Percentiles rank a stretch among this genome's conserved stretches.
Evolutionary conservation across 768 basidiomycete species (phyloP).

Genomic region (Trametes meyenii): DNA sequence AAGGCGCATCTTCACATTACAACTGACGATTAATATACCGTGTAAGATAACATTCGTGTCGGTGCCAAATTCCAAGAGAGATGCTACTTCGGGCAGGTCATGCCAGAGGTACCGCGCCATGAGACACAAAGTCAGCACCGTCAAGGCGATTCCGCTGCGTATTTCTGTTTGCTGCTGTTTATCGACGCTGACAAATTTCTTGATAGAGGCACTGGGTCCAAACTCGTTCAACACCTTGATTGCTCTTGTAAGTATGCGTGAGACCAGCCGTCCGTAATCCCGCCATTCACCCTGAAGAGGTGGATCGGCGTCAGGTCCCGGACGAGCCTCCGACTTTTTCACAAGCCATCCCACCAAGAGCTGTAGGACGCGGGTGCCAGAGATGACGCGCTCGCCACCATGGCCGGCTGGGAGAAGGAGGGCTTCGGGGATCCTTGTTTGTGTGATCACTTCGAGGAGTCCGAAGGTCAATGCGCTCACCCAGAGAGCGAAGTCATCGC

Average conservation of each 20-base stretch:
- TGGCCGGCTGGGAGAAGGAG: neutral
- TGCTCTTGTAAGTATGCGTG: no score
- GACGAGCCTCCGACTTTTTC: no score
- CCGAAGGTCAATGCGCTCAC: constrained; percentile 15
- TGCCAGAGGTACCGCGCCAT: neutral
- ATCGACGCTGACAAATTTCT: neutral
- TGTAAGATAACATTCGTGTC: neutral
- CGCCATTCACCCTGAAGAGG: no score
- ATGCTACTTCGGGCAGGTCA: neutral
- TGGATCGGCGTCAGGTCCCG: no score
- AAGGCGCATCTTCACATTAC: neutral
- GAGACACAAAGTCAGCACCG: no score
- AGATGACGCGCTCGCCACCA: neutral
- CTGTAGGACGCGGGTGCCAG: neutral
- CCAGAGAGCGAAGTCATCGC: constrained; percentile 13
- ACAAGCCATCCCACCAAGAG: neutral
- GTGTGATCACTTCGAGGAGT: constrained; percentile 3
- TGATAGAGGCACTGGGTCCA: neutral
- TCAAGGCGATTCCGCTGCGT: no score
- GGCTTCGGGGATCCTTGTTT: constrained; percentile 4
- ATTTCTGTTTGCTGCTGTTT: no score
- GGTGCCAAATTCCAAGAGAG: neutral
- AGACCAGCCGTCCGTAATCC: no score
- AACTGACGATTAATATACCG: neutral
- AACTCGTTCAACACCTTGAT: no score